Evolutionary conservation across 129 eudicot species (phyloP).

Genomic region (Chrysanthemum seticuspe): DNA sequence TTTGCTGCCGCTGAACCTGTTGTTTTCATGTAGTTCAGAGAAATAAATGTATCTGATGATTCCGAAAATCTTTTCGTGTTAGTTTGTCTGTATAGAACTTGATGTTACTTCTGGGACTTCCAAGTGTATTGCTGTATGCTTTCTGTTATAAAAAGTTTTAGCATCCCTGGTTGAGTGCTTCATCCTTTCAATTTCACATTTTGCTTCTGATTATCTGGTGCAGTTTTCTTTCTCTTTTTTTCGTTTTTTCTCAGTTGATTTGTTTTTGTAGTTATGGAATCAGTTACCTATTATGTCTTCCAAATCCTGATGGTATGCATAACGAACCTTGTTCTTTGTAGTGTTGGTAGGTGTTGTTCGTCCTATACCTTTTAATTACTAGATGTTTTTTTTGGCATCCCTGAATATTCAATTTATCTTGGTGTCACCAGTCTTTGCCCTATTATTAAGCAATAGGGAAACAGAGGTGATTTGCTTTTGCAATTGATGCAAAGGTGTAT

Average conservation of each 20-base stretch:
- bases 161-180: constrained; percentile 1
- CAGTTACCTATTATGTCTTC: too few relatives aligned
- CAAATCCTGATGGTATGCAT: too few relatives aligned
- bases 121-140: constrained; percentile 9
- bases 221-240: background rate
- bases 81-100: constrained; percentile 25
- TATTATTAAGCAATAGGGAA: too few relatives aligned
- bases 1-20: constrained; percentile 22
- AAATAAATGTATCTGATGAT: constrained; percentile 29
- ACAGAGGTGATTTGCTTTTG: too few relatives aligned
- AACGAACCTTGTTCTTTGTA: too few relatives aligned
- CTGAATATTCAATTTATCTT: too few relatives aligned
- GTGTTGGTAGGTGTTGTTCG: too few relatives aligned
- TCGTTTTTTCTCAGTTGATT: background rate
- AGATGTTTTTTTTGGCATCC: too few relatives aligned
- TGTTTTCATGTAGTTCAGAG: constrained; percentile 18
- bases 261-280: too few relatives aligned
- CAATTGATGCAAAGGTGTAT: too few relatives aligned
- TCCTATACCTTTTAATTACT: too few relatives aligned
- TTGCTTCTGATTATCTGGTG: background rate
- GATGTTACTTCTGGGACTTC: constrained; percentile 16
- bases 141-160: background rate
- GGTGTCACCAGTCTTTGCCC: too few relatives aligned
- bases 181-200: background rate
- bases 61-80: background rate